phyloP scores from a whole-genome alignment of 495 filamentous ascomycete genomes.

The Annulohypoxylon nitens region DNA sequence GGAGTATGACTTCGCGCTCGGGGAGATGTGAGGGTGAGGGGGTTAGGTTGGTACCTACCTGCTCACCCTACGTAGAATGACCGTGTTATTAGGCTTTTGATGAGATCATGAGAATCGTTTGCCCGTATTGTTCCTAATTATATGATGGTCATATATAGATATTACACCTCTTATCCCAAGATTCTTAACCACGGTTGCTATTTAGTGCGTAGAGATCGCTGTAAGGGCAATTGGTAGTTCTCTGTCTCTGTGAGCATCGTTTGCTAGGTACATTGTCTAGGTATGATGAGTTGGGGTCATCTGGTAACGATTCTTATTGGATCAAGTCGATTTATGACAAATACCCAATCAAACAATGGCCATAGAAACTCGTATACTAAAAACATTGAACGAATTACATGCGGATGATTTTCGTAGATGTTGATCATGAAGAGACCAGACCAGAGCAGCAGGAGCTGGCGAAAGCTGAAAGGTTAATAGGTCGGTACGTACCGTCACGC shows the following conservation, averaged over 20 bases:
- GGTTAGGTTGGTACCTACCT: not conserved
- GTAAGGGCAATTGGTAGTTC: too few relatives aligned
- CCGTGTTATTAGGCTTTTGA: not conserved
- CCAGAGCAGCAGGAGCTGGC: not conserved
- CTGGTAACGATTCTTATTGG: not conserved
- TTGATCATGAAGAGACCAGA: not conserved
- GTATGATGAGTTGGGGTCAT: not conserved
- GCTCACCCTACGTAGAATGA: not conserved
- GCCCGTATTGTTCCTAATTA: too few relatives aligned
- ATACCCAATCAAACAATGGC: not conserved
- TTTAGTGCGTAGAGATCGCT: too few relatives aligned
- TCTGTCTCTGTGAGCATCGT: not conserved
- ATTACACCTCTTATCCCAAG: too few relatives aligned
- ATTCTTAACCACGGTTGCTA: too few relatives aligned
- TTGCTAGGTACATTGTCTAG: not conserved
- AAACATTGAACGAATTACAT: not conserved
- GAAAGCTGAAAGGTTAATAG: constrained; percentile 6
- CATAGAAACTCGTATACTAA: not conserved
- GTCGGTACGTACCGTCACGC: constrained; percentile 3
- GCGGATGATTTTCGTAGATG: not conserved
- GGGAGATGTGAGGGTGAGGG: constrained; percentile 38
- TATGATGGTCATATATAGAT: too few relatives aligned
- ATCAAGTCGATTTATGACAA: not conserved
- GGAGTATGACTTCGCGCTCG: constrained; percentile 66
- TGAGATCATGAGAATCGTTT: too few relatives aligned